Evolutionary conservation across 208 protist species (phyloP), one percentile per base, ranked within the genome.

Genomic region (Angomonas ambiguus): DNA sequence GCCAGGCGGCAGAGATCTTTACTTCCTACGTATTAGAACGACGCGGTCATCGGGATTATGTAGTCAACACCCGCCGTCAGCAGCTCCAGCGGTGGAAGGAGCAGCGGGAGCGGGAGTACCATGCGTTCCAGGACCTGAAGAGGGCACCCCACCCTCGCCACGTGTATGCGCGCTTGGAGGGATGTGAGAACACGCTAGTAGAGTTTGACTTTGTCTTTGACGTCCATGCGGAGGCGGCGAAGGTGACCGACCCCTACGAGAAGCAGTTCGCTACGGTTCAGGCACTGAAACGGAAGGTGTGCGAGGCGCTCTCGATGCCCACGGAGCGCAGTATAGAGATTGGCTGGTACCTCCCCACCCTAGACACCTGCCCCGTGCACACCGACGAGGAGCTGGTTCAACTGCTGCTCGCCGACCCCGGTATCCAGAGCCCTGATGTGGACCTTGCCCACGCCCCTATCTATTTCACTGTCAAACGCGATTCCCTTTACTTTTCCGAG

Each of bases 401-500:
- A 30, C 67, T 92, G 33, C 82, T 96, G 60, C 87, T 91, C 74
- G 66, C 61, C 48, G 91, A 96, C 74, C 87, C 91, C 0, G 87
- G 78, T 34, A 71, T 94, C 27, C 88, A 96, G 74, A 85, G 93
- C 62, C 71, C 85, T n/a, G 33, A 55, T 8, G 70, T 63, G n/a
- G 28, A 82, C 22, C 69, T 91, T 32, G 78, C 56, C 65, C 88
- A 93, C 71, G 86, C 91, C 30, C 91, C 91, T n/a, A 79, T 96
- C 38, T 96, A 96, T 74, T 87, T 96, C 55, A 74, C 91, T 35
- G 72, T 93, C 11, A 93, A 94, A 69, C 91, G 88, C 32, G 74
- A 77, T 59, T 79, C 79, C 30, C 63, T 96, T 24, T 78, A 88
- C 62, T 71, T 96, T 32, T 92, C 84, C 10, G 91, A 96, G 72